Base-by-base conservation (phyloP, 2,329 filamentous ascomycete genomes). In the Didymellaceae sp. region DNA sequence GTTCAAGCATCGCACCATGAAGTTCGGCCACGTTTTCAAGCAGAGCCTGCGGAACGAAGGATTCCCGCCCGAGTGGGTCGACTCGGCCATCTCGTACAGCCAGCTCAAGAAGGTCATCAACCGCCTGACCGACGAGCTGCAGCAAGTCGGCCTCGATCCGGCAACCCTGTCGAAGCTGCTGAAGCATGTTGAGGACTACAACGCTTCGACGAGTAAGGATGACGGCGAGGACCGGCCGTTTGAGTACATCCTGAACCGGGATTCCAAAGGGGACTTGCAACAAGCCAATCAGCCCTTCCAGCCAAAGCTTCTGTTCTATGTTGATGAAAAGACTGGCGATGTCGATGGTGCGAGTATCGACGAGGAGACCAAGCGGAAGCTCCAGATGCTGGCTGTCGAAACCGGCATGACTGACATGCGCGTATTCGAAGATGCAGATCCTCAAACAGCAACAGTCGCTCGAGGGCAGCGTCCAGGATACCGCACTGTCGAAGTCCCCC, bases 61-160 rank as follows among this genome's bases (percentile, higher is more conserved):
- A 58, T 96, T 91, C 68, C 91, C 91, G 6, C 75, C 82, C 40
- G 85, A 87, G 67, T 85, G 82, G 82, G 75, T 91, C 39, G 81
- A 87, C 34, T 86, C 85, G 21, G 90, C 91, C 39, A 89, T 96
- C 55, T 90, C 89, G 2, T 96, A 96, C 71, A 83, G 87, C 34
- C 84, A 91, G 72, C 82, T 96, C 48, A 96, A 96, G 75, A 96
- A 95, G 77, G 90, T 89, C 74, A 87, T 96, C 68, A 93, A 92
- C 68, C 87, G 86, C 67, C 86, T 95, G 40, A 84, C 87, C 58
- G 76, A 78, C 42, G 90, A 96, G 76, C 80, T 96, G 43, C 76
- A 80, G 31, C 80, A 81, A 25, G 76, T 93, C 11, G 90, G 90
- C 6, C 82, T 95, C 22, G 87, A 90, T 57, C 82, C 83, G 4